phyloP scores from a whole-genome alignment of 1,284 basidiomycete genomes.

The Pseudozyma flocculosa region DNA sequence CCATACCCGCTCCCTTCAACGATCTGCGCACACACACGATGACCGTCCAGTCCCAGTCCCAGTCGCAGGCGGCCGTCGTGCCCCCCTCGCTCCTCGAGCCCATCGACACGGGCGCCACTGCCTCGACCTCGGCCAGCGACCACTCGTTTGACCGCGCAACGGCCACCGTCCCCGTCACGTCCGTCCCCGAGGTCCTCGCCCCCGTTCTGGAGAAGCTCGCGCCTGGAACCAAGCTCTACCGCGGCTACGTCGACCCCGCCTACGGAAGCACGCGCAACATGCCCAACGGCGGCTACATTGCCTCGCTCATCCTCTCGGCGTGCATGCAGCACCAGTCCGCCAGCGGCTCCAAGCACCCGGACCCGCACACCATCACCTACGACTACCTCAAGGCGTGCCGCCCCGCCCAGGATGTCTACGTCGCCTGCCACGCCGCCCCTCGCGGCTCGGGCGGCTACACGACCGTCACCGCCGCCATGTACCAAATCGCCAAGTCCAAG shows the following conservation, averaged over 20 bases:
- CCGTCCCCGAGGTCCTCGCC: not conserved
- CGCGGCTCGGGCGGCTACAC: constrained; percentile 3
- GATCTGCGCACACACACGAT: too few species aligned
- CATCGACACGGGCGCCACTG: not conserved
- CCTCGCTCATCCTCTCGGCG: constrained; percentile 3
- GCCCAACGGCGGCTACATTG: constrained; percentile 5
- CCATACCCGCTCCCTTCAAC: too few species aligned
- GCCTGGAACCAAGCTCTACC: not conserved
- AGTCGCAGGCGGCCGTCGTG: too few species aligned
- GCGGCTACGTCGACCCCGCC: constrained; percentile 1
- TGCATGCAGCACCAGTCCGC: constrained; percentile 1
- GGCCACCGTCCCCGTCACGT: not conserved
- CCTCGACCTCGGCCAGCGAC: not conserved
- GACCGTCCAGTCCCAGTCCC: too few species aligned
- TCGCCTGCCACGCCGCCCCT: not conserved
- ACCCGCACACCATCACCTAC: constrained; percentile 4
- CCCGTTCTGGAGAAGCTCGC: not conserved
- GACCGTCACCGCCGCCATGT: not conserved
- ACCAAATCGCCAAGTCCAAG: not conserved
- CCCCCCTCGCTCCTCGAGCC: too few species aligned
- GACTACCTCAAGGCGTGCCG: constrained; percentile 4
- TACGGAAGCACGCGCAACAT: constrained; percentile 1
- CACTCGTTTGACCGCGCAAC: constrained; percentile 5
- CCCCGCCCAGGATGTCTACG: not conserved
- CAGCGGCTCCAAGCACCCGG: not conserved